Conservation (phyloP, 805 yeast genomes). For the Wickerhamiella dianesei region DNA sequence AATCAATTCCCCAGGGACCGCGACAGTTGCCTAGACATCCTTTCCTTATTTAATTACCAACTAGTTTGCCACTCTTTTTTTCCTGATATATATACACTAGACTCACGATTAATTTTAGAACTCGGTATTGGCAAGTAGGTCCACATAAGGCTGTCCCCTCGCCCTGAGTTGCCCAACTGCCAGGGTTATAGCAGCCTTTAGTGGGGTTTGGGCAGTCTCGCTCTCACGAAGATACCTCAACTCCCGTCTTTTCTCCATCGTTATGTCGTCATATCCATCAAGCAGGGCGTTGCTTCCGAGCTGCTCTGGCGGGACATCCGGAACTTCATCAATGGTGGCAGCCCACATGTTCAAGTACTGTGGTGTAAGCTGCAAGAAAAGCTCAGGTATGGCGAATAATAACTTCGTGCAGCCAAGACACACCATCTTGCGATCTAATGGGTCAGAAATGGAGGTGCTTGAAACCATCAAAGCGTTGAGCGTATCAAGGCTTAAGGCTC, state of each 20-base stretch:
- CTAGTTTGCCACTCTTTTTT: no score
- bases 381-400: conserved; percentile 7
- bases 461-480: conserved; percentile 17
- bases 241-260: not conserved
- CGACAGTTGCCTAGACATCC: not conserved
- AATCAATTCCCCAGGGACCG: not conserved
- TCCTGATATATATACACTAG: not conserved
- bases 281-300: not conserved
- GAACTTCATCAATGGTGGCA: conserved; percentile 57
- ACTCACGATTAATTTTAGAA: not conserved
- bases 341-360: conserved; percentile 33
- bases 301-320: conserved; percentile 33
- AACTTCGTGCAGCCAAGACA: conserved; percentile 34
- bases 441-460: conserved; percentile 50
- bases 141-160: not conserved
- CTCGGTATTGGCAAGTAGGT: not conserved
- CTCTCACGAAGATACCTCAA: not conserved
- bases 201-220: not conserved
- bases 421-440: conserved; percentile 58
- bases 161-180: not conserved
- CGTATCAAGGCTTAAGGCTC: conserved; percentile 7
- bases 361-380: conserved; percentile 2
- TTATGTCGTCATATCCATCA: not conserved
- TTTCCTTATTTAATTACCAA: not conserved
- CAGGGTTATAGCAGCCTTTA: not conserved